Evolutionary conservation across 2,329 filamentous ascomycete species (phyloP).

Genomic region (Calonectria naviculata): DNA sequence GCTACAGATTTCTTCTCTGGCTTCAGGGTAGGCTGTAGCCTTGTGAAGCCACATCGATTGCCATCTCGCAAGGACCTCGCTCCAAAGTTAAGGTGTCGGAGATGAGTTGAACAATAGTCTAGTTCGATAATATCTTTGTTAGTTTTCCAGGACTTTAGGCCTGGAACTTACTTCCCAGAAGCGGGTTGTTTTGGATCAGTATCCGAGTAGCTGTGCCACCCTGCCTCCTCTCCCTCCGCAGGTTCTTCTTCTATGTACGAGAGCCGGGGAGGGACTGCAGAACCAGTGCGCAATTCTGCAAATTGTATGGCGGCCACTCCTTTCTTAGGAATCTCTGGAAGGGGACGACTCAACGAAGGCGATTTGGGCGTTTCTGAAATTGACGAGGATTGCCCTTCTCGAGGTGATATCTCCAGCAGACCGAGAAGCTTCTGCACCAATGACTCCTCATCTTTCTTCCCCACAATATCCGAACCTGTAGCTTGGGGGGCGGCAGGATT

Average conservation of each 20-base stretch:
- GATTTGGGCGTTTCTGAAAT: neutral
- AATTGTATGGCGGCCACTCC: neutral
- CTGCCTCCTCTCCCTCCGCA: conserved; percentile 19
- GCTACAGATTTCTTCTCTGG: too few relatives aligned
- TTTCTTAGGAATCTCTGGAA: conserved; percentile 34
- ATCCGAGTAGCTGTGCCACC: conserved; percentile 20
- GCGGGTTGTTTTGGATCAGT: conserved; percentile 17
- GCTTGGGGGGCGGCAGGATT: neutral
- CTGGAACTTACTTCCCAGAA: neutral
- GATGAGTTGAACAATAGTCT: too few relatives aligned
- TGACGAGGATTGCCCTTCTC: neutral
- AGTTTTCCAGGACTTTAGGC: too few relatives aligned
- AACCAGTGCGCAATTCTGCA: conserved; percentile 12
- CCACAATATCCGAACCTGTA: too few relatives aligned
- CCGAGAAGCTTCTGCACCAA: neutral
- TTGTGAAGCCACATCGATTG: too few relatives aligned
- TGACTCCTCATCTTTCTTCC: neutral
- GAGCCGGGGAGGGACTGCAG: conserved; percentile 26
- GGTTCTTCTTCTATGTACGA: conserved; percentile 36
- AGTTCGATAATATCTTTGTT: too few relatives aligned
- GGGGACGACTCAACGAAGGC: conserved; percentile 22
- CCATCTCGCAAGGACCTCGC: too few relatives aligned
- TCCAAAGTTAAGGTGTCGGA: too few relatives aligned
- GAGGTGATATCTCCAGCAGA: neutral
- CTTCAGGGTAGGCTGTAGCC: too few relatives aligned